These are phyloP conservation scores for Trichosporon sp. DNA, from an alignment of 1,284 basidiomycete species.

Conservation along the genomic window DNA sequence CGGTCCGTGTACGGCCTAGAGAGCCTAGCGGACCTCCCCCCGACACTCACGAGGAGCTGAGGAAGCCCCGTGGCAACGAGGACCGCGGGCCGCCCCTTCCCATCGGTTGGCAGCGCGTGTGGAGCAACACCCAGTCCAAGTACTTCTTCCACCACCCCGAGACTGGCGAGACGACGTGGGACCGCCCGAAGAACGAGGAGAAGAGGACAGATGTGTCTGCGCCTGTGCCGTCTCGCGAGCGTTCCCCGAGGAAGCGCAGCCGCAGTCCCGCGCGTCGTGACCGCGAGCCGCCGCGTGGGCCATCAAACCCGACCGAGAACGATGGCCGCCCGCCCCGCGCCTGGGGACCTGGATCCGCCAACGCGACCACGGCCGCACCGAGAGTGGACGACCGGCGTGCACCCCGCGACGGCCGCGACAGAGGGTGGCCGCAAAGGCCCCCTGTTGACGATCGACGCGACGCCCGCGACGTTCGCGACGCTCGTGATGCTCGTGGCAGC, in stretches of 20 bases:
- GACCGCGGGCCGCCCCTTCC: constrained; percentile 3
- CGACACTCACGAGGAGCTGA: constrained; percentile 6
- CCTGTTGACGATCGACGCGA: constrained; percentile 21
- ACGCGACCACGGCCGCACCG: neutral
- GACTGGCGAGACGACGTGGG: constrained; percentile 24
- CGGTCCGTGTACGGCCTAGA: constrained; percentile 13
- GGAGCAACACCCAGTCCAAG: constrained; percentile 24
- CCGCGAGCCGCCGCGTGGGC: constrained; percentile 5
- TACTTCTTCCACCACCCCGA: constrained; percentile 27
- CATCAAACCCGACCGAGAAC: neutral
- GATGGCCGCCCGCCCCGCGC: constrained; percentile 9
- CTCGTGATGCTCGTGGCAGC: neutral
- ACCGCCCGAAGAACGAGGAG: constrained; percentile 10
- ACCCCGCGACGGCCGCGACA: constrained; percentile 13
- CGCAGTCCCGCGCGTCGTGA: neutral
- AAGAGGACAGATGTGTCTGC: neutral
- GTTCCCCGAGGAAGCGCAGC: constrained; percentile 1
- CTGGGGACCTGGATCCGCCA: constrained; percentile 15
- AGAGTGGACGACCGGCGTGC: constrained; percentile 13
- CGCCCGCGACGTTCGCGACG: constrained; percentile 16
- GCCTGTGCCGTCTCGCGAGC: neutral
- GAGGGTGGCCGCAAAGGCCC: constrained; percentile 10
- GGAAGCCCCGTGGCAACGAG: constrained; percentile 12
- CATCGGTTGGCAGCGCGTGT: constrained; percentile 22
- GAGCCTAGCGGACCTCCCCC: constrained; percentile 13